Conservation (phyloP, 176 grass and related monocot genomes). For the Chrysopogon serrulatus region DNA sequence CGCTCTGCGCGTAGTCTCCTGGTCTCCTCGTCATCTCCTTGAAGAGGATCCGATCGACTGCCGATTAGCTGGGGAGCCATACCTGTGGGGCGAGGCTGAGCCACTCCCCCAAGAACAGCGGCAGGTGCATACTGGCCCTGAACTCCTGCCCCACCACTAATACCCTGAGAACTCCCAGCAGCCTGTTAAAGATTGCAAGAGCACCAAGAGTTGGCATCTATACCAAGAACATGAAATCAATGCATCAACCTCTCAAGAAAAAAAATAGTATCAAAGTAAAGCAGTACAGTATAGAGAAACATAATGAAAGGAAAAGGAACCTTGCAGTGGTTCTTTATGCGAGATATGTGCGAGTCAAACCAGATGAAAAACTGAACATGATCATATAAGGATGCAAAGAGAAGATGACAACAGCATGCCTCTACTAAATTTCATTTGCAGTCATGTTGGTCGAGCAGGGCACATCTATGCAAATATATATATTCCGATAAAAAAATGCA, state of each 20-base stretch:
- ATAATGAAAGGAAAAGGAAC: background rate
- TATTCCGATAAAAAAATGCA: background rate
- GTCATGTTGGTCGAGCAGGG: background rate
- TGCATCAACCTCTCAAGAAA: background rate
- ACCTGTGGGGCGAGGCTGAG: conserved; percentile 76
- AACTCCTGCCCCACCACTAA: conserved; percentile 37
- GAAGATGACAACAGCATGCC: background rate
- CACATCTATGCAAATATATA: background rate
- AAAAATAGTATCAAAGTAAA: background rate
- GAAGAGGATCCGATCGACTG: conserved; percentile 39
- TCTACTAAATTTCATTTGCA: background rate
- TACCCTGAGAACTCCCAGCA: conserved; percentile 69
- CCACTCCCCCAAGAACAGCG: conserved; percentile 40
- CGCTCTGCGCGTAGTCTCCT: conserved; percentile 52
- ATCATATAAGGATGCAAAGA: background rate
- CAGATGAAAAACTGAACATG: background rate
- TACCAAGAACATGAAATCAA: background rate
- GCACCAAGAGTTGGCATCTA: conserved; percentile 14
- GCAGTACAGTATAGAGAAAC: conserved; percentile 2
- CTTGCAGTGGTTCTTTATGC: background rate
- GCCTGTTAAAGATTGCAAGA: conserved; percentile 48
- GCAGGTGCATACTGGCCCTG: conserved; percentile 92
- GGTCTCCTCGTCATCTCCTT: conserved; percentile 68
- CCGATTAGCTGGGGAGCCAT: conserved; percentile 52
- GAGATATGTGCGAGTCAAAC: background rate